Percentiles rank a stretch among this genome's conserved stretches.
These are phyloP conservation scores for Miamiensis avidus DNA, from an alignment of 169 alveolate genomes.

Conservation along the genomic window DNA sequence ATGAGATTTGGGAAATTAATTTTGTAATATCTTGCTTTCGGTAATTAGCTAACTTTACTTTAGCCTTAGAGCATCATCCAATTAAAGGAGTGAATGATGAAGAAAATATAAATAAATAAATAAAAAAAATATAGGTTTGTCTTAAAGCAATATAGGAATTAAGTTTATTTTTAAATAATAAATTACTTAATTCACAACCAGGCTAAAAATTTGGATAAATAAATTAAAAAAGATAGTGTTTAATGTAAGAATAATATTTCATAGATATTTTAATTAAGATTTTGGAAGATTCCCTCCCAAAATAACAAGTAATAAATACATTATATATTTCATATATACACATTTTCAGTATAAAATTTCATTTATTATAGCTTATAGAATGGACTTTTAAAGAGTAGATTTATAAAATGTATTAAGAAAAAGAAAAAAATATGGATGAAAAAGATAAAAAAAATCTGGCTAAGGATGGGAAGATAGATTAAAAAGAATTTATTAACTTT, in stretches of 20 bases:
- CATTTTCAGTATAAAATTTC: not conserved
- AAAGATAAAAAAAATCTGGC: no score
- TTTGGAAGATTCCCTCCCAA: not conserved
- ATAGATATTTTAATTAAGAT: constrained; percentile 26
- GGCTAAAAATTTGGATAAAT: constrained; percentile 14
- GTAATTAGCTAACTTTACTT: constrained; percentile 20
- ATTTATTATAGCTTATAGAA: no score
- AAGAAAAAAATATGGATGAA: not conserved
- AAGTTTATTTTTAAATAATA: constrained; percentile 20
- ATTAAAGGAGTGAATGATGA: constrained; percentile 13
- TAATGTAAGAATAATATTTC: constrained; percentile 30
- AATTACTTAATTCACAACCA: constrained; percentile 2
- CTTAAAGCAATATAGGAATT: constrained; percentile 7
- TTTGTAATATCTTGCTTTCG: constrained; percentile 26
- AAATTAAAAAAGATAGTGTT: constrained; percentile 12
- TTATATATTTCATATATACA: no score
- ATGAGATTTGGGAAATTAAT: constrained; percentile 38
- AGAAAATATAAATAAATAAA: not conserved
- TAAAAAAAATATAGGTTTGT: not conserved
- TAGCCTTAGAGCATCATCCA: constrained; percentile 3
- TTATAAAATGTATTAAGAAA: not conserved
- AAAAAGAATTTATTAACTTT: not conserved
- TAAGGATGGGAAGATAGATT: not conserved
- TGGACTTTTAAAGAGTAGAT: not conserved
- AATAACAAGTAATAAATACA: not conserved